Conservation (phyloP, 2,329 filamentous ascomycete genomes). For the Talaromyces sp. region DNA sequence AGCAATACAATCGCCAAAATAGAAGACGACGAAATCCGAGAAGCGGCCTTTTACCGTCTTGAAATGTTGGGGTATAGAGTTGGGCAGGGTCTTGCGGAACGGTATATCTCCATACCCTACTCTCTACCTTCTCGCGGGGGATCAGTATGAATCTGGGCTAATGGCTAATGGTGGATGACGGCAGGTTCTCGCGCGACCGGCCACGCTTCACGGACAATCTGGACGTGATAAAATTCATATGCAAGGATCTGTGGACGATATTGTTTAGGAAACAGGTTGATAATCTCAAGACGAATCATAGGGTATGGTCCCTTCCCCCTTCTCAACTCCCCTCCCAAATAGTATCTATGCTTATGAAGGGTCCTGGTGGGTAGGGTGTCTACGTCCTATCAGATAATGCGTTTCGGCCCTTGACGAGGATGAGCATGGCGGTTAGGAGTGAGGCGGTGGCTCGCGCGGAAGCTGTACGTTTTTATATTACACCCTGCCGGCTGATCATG, state of each 20-base stretch:
- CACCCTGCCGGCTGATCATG: background rate
- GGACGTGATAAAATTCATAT: conserved; percentile 96
- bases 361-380: conserved; percentile 60
- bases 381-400: conserved; percentile 93
- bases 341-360: background rate
- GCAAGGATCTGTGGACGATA: conserved; percentile 95
- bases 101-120: conserved; percentile 52
- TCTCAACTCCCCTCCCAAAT: background rate
- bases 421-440: conserved; percentile 77
- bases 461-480: conserved; percentile 51
- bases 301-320: conserved; percentile 47
- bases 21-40: conserved; percentile 69
- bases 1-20: conserved; percentile 22
- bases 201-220: conserved; percentile 88
- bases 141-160: background rate
- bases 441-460: conserved; percentile 73
- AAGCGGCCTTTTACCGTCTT: conserved; percentile 79
- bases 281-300: conserved; percentile 96
- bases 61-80: conserved; percentile 87
- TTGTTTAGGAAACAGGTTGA: conserved; percentile 97
- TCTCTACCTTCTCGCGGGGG: background rate
- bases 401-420: conserved; percentile 82
- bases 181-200: conserved; percentile 56
- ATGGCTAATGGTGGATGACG: background rate
- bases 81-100: conserved; percentile 84